A percentile compares a stretch with the other conserved stretches of the same genome.
Conservation (phyloP, 192 early-diverging fungal genomes). For the Umbelopsis ramanniana region DNA sequence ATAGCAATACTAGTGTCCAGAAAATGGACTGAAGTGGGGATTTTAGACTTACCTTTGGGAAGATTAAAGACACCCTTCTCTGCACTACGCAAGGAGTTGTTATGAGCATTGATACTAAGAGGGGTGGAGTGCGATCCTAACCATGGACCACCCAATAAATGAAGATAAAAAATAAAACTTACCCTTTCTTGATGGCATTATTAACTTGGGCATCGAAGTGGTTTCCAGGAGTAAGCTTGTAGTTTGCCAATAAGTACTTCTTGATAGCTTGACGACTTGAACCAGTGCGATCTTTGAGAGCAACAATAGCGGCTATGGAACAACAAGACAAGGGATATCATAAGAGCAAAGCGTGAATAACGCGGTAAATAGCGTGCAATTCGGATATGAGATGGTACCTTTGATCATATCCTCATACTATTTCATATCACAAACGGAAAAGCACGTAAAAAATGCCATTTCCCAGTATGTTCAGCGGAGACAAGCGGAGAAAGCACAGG, state of each 20-base stretch:
- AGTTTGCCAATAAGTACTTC: conserved; percentile 80
- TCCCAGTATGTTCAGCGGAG: conserved; percentile 21
- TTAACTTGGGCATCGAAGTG: conserved; percentile 63
- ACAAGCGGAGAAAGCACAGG: conserved; percentile 15
- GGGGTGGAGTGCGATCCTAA: too few species aligned
- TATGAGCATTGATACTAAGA: background rate
- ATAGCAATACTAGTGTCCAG: conserved; percentile 5
- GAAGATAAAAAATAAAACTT: background rate
- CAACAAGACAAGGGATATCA: background rate
- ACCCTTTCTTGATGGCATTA: conserved; percentile 60
- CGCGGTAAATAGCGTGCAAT: background rate
- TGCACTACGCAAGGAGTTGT: conserved; percentile 48
- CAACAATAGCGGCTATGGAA: conserved; percentile 51
- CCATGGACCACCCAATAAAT: background rate
- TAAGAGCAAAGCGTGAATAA: conserved; percentile 13
- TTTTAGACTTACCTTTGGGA: conserved; percentile 58
- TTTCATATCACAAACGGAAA: background rate
- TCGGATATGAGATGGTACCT: conserved; percentile 25
- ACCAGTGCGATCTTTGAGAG: conserved; percentile 74
- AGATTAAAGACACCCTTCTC: conserved; percentile 62
- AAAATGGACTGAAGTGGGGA: background rate
- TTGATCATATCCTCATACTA: conserved; percentile 44
- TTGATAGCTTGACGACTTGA: conserved; percentile 77
- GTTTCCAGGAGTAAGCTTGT: conserved; percentile 55
- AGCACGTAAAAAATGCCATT: background rate